Evolutionary conservation across 108 stramenopile genomes (phyloP).

Genomic region (Nitzschia sp.): DNA sequence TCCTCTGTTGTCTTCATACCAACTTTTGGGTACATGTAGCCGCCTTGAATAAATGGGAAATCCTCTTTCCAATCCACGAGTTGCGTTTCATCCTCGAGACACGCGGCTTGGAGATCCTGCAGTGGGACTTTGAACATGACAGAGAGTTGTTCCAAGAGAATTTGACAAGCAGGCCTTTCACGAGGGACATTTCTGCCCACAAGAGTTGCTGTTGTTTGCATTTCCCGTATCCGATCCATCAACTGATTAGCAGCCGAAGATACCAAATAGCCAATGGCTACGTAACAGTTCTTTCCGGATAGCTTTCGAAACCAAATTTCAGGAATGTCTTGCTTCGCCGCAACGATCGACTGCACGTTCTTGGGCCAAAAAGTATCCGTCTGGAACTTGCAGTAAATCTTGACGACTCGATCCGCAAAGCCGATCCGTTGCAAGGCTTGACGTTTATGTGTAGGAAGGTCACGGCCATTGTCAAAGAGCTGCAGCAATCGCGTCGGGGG

Average conservation of each 20-base stretch:
- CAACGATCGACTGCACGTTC: constrained; percentile 30
- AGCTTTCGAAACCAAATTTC: constrained; percentile 51
- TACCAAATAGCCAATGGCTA: constrained; percentile 32
- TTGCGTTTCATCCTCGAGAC: constrained; percentile 2
- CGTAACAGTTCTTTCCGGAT: not conserved
- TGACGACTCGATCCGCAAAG: constrained; percentile 32
- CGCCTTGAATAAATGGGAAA: constrained; percentile 21
- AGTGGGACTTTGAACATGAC: constrained; percentile 16
- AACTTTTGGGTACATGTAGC: constrained; percentile 42
- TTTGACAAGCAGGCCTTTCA: constrained; percentile 5
- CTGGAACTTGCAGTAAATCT: constrained; percentile 30
- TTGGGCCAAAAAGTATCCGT: constrained; percentile 24
- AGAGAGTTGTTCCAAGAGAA: constrained; percentile 26
- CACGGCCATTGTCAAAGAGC: not conserved
- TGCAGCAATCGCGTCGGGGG: constrained; percentile 29
- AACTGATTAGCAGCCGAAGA: constrained; percentile 35
- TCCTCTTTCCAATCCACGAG: constrained; percentile 32
- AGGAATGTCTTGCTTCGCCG: constrained; percentile 28
- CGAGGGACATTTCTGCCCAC: not conserved
- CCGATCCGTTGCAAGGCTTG: constrained; percentile 31
- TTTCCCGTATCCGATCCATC: not conserved
- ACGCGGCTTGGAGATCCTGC: not conserved
- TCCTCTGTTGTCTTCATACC: constrained; percentile 23
- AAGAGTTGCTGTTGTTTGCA: not conserved
- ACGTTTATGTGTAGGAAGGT: constrained; percentile 23